A percentile compares a stretch with the other conserved stretches of the same genome.
Conservation (phyloP, 2,329 filamentous ascomycete genomes). For the Atkinsonella texensis region DNA sequence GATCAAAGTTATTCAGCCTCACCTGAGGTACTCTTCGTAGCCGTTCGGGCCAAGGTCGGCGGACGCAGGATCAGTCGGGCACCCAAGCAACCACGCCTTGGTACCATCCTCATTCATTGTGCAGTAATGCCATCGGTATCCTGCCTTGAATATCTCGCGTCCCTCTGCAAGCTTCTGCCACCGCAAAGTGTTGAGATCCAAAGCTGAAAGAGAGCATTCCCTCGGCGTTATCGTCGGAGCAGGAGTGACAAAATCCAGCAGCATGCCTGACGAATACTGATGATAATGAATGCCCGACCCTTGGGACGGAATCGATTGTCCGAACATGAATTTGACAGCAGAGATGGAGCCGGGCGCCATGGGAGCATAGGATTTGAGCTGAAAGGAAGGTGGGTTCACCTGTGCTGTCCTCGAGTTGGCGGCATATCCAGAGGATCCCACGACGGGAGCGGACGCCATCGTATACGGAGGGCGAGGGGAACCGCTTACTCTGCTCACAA, state of each 20-base stretch:
- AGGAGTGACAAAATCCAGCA: slow-evolving; percentile 90
- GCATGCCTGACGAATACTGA: slow-evolving; percentile 80
- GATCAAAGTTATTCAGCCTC: slow-evolving; percentile 6
- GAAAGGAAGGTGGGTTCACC: slow-evolving; percentile 53
- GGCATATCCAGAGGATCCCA: slow-evolving; percentile 52
- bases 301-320: slow-evolving; percentile 75
- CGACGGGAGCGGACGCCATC: slow-evolving; percentile 35
- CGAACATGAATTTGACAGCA: slow-evolving; percentile 71
- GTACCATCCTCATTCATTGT: slow-evolving; percentile 92
- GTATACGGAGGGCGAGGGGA: slow-evolving; percentile 42
- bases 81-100: slow-evolving; percentile 94
- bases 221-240: slow-evolving; percentile 74
- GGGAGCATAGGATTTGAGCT: slow-evolving; percentile 62
- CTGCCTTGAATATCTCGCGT: slow-evolving; percentile 78
- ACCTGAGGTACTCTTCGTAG: slow-evolving; percentile 77
- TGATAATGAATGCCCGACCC: slow-evolving; percentile 91
- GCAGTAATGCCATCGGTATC: slow-evolving; percentile 98
- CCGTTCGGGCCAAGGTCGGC: slow-evolving; percentile 56
- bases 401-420: slow-evolving; percentile 57
- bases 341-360: slow-evolving; percentile 83
- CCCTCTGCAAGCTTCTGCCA: slow-evolving; percentile 96
- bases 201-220: slow-evolving; percentile 80
- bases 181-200: slow-evolving; percentile 75
- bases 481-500: slow-evolving; percentile 28
- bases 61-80: slow-evolving; percentile 58